Evolutionary conservation across 257 asterid genomes (phyloP).

Genomic region (Osmanthus fragrans): DNA sequence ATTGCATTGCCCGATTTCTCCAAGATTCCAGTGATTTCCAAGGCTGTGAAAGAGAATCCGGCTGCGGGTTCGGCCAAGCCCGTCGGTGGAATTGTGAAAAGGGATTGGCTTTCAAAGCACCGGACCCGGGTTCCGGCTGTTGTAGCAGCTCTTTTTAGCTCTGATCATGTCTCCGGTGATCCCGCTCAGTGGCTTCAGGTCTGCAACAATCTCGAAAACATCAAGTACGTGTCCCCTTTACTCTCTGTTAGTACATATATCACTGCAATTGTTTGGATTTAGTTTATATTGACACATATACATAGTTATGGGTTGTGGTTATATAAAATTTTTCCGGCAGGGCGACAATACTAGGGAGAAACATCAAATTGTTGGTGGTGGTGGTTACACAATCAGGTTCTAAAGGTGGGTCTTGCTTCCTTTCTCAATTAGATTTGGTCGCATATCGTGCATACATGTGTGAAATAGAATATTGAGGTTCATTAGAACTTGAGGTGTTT

Average conservation of each 20-base stretch:
- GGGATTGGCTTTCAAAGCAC: slow-evolving; percentile 93
- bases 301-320: slow-evolving; percentile 1
- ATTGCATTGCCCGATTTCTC: slow-evolving; percentile 97
- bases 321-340: slow-evolving; percentile 35
- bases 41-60: slow-evolving; percentile 45
- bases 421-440: background rate
- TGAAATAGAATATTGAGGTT: slow-evolving; percentile 12
- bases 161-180: slow-evolving; percentile 72
- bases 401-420: slow-evolving; percentile 52
- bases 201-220: slow-evolving; percentile 88
- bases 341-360: slow-evolving; percentile 70
- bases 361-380: slow-evolving; percentile 76
- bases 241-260: background rate
- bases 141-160: slow-evolving; percentile 74
- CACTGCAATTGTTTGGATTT: background rate
- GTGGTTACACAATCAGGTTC: slow-evolving; percentile 60
- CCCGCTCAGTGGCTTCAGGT: slow-evolving; percentile 98
- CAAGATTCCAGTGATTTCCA: slow-evolving; percentile 71
- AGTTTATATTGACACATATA: background rate
- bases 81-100: slow-evolving; percentile 58
- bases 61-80: slow-evolving; percentile 29
- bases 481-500: background rate
- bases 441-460: background rate
- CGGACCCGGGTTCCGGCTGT: slow-evolving; percentile 90
- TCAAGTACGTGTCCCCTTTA: slow-evolving; percentile 50